These are phyloP conservation scores for Euphorbia pulcherrima DNA, from an alignment of 345 rosid genomes.

Conservation along the genomic window DNA sequence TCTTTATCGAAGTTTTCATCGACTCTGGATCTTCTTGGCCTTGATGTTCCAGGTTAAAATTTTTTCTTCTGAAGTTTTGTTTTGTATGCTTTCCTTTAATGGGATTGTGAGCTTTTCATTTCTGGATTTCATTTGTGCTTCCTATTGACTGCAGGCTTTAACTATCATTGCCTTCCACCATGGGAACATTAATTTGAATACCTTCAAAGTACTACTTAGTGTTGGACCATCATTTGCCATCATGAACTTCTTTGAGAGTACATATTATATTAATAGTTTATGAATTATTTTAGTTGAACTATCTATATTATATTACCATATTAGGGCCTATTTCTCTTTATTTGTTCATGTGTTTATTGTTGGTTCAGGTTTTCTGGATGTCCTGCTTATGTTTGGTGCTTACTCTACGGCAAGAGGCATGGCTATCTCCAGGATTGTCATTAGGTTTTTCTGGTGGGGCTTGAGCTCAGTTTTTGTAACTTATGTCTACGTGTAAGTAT, in stretches of 20 bases:
- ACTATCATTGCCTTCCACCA: conserved; percentile 77
- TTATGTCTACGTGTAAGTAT: conserved; percentile 73
- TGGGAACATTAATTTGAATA: conserved; percentile 49
- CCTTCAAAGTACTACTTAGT: conserved; percentile 76
- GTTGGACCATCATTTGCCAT: conserved; percentile 80
- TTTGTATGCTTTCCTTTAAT: neutral
- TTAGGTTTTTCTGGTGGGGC: conserved; percentile 85
- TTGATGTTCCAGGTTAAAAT: conserved; percentile 85
- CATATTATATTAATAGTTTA: conserved; percentile 20
- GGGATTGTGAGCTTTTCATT: conserved; percentile 3
- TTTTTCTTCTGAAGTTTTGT: conserved; percentile 11
- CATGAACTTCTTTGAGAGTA: conserved; percentile 88
- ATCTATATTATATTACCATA: neutral
- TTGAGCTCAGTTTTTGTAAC: conserved; percentile 60
- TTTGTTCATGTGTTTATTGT: conserved; percentile 16
- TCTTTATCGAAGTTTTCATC: conserved; percentile 84
- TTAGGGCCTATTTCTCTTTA: conserved; percentile 1
- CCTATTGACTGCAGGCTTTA: conserved; percentile 53
- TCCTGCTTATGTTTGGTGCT: conserved; percentile 88
- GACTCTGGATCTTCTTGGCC: conserved; percentile 91
- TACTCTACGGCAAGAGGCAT: conserved; percentile 87
- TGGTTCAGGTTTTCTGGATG: conserved; percentile 74
- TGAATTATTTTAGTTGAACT: conserved; percentile 9
- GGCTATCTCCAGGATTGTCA: conserved; percentile 93
- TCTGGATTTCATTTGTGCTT: neutral